Evolutionary conservation across 2,329 filamentous ascomycete species (phyloP).

Genomic region (Cladosporium sp.): DNA sequence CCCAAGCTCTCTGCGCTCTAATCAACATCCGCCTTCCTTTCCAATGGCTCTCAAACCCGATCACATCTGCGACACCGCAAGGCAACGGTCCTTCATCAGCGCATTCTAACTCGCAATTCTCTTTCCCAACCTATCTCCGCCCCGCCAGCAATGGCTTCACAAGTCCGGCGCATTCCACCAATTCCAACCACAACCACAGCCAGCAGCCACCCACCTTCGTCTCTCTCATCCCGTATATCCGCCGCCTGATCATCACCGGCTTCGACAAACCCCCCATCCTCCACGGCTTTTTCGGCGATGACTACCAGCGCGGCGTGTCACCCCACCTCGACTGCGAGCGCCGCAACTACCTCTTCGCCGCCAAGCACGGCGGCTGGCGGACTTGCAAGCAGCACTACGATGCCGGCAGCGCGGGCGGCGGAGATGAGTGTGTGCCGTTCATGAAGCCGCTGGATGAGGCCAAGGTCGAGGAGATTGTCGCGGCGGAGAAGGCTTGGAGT

Average conservation of each 20-base stretch:
- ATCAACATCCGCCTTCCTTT: conserved; percentile 88
- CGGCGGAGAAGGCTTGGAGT: conserved; percentile 81
- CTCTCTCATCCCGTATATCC: conserved; percentile 80
- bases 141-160: conserved; percentile 26
- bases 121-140: conserved; percentile 31
- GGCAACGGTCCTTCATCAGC: conserved; percentile 6
- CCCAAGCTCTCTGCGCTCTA: conserved; percentile 83
- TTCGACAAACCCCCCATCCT: conserved; percentile 83
- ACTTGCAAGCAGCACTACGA: conserved; percentile 88
- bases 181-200: conserved; percentile 25
- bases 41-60: conserved; percentile 57
- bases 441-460: conserved; percentile 68
- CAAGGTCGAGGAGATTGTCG: conserved; percentile 71
- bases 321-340: conserved; percentile 82
- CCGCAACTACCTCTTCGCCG: conserved; percentile 89
- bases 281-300: conserved; percentile 94
- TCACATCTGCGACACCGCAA: conserved; percentile 32
- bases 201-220: conserved; percentile 37
- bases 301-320: conserved; percentile 75
- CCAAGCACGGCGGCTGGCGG: conserved; percentile 86
- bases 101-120: conserved; percentile 12
- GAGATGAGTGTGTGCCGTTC: conserved; percentile 80
- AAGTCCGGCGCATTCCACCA: conserved; percentile 25
- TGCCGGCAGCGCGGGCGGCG: conserved; percentile 57
- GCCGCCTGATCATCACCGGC: conserved; percentile 82